Evolutionary conservation across 176 grass and related monocot species (phyloP).

Genomic region (Puya raimondii): DNA sequence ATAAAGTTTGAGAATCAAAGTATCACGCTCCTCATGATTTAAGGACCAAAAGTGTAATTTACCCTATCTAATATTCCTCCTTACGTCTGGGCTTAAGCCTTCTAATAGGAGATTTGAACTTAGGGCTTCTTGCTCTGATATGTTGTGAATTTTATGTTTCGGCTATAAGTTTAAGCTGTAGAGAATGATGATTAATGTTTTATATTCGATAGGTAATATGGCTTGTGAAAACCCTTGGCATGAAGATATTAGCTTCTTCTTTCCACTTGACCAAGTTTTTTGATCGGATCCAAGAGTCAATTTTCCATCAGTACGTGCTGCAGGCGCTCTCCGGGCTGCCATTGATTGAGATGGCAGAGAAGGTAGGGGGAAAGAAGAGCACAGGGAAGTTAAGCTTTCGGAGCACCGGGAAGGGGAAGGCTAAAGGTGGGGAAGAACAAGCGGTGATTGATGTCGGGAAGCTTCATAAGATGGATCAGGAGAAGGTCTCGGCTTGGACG

Average conservation of each 20-base stretch:
- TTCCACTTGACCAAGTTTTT: conserved; percentile 92
- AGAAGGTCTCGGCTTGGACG: conserved; percentile 87
- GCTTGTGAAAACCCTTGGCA: conserved; percentile 67
- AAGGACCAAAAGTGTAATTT: too few relatives aligned
- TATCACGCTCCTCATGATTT: too few relatives aligned
- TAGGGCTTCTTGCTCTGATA: too few relatives aligned
- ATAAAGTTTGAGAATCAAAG: too few relatives aligned
- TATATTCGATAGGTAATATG: conserved; percentile 57
- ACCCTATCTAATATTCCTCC: too few relatives aligned
- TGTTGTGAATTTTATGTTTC: too few relatives aligned
- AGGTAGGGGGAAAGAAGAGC: conserved; percentile 48
- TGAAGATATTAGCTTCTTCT: conserved; percentile 80
- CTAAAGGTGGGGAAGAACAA: conserved; percentile 42
- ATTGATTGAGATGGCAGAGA: conserved; percentile 69
- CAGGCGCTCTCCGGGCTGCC: conserved; percentile 72
- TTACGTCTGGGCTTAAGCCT: too few relatives aligned
- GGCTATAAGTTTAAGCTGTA: not conserved
- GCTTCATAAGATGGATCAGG: conserved; percentile 75
- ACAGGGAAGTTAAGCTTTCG: conserved; percentile 51
- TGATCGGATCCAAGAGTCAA: conserved; percentile 87
- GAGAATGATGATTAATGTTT: conserved; percentile 43
- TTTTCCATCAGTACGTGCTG: conserved; percentile 88
- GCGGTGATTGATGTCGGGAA: conserved; percentile 56
- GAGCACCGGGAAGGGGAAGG: conserved; percentile 31
- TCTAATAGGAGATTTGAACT: too few relatives aligned